Evolutionary conservation across 371 early-diverging fungal genomes (phyloP), one percentile per base, ranked within the genome.

Genomic region (Mucor plumbeus): DNA sequence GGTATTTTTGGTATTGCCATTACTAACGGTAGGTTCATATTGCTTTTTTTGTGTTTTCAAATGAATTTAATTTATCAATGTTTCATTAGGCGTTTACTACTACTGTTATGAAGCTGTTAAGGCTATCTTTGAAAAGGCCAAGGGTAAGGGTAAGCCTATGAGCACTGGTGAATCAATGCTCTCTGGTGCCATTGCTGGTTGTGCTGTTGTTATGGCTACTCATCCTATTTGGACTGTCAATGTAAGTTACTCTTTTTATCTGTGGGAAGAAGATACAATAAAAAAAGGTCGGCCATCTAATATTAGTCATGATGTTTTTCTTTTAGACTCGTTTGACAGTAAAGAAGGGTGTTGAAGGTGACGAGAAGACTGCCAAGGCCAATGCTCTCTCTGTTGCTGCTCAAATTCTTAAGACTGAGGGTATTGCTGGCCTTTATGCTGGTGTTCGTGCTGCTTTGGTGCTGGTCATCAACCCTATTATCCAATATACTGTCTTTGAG

Each of bases 161-260:
- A 87, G 86, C 64, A 92, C 94, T 21, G 69, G 82, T 56, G 93
- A 97, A 82, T 92, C 90, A 69, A 95, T 98, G 94, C 76, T 92
- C 26, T 87, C 98, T 6, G 95, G 97, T 65, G 94, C 97, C 34
- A 74, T 97, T 68, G 97, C 99, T 41, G 97, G 95, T 61, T 88
- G 91, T 39, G 91, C 91, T 70, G 94, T 94, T 15, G 92, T 94
- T 35, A 67, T 93, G 66, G 87, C 92, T 69, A 97, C 99, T 65
- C 95, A 98, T 82, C 99, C 99, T 31, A 95, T 98, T 71, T 98
- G 99, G 99, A 96, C 97, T 59, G 89, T 98, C 59, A 97, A 98
- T 72, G 90, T 92, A 85, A 77, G 85, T 35, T 59, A 55, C 15
- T 0, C 10, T 40, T 19, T 8, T 48, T 26, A 33, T 54, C 40